Evolutionary conservation across 2,329 filamentous ascomycete species (phyloP).

Genomic region (Aspergillus brasiliensis): DNA sequence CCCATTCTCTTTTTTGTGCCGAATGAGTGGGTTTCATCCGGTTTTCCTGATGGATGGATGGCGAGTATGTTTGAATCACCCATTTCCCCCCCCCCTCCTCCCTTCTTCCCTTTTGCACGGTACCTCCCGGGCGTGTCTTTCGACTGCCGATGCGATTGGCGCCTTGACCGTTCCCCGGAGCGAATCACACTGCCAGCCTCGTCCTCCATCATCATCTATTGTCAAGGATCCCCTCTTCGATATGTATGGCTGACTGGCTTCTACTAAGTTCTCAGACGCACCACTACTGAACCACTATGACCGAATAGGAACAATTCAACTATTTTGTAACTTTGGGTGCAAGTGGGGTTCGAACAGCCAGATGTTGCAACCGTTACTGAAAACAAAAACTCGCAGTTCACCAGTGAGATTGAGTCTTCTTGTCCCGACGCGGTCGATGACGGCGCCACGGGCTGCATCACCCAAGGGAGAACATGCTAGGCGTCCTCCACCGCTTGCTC

Average conservation of each 20-base stretch:
- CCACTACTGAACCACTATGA: background rate
- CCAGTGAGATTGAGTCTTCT: constrained; percentile 8
- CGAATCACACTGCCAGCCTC: constrained; percentile 15
- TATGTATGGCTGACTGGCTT: constrained; percentile 4
- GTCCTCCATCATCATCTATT: background rate
- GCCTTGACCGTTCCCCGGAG: constrained; percentile 10
- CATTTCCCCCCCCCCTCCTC: constrained; percentile 1
- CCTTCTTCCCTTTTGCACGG: too few relatives aligned
- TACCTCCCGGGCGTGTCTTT: background rate
- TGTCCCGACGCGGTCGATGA: constrained; percentile 19
- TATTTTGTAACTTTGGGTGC: constrained; percentile 5
- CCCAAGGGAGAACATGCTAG: constrained; percentile 2
- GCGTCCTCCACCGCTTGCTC: constrained; percentile 6
- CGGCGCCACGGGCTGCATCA: constrained; percentile 20
- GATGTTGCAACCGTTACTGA: background rate
- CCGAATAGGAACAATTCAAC: background rate
- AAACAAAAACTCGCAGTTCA: background rate
- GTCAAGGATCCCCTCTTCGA: background rate
- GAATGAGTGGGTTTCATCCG: background rate
- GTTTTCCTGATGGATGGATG: background rate
- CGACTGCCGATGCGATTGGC: constrained; percentile 7
- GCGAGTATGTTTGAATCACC: background rate
- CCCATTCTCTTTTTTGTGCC: background rate
- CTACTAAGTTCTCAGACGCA: background rate
- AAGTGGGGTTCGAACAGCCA: constrained; percentile 10